A percentile compares a stretch with the other conserved stretches of the same genome.
Conservation (phyloP, 768 basidiomycete species). For the Boletellus ananiceps region DNA sequence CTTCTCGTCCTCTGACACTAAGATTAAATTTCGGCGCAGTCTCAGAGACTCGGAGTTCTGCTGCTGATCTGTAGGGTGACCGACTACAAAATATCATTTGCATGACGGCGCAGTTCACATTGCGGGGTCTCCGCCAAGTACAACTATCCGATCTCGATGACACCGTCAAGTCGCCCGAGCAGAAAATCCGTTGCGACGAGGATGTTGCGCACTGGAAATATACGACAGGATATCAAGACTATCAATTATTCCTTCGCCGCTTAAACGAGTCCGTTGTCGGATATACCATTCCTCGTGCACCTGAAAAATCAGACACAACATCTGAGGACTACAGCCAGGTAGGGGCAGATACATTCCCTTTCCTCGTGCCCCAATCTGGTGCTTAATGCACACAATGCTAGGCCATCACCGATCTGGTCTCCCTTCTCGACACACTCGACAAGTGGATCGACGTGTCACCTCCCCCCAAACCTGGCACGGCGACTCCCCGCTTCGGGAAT, state of each 20-base stretch:
- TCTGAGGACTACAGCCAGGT: conserved; percentile 17
- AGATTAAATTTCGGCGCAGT: no score
- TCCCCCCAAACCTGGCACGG: conserved; percentile 45
- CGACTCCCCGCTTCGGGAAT: conserved; percentile 84
- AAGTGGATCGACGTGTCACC: conserved; percentile 81
- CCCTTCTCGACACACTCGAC: conserved; percentile 62
- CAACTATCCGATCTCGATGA: conserved; percentile 18
- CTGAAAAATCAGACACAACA: neutral
- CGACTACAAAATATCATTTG: neutral
- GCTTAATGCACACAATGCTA: conserved; percentile 21
- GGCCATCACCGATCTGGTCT: conserved; percentile 46
- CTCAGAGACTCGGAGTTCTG: no score
- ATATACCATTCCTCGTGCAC: conserved; percentile 42
- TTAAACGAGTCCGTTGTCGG: conserved; percentile 78
- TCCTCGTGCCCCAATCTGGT: neutral
- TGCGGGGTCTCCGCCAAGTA: conserved; percentile 33
- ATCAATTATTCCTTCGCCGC: conserved; percentile 67
- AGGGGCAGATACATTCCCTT: neutral
- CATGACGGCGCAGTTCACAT: conserved; percentile 14
- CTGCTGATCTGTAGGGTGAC: neutral
- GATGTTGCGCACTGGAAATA: conserved; percentile 71
- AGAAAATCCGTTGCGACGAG: conserved; percentile 64
- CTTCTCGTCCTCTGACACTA: no score
- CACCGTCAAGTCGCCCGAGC: conserved; percentile 32
- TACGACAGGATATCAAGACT: conserved; percentile 70